Base-by-base conservation (phyloP, 73 alveolate species). In the Paramecium caudatum region DNA sequence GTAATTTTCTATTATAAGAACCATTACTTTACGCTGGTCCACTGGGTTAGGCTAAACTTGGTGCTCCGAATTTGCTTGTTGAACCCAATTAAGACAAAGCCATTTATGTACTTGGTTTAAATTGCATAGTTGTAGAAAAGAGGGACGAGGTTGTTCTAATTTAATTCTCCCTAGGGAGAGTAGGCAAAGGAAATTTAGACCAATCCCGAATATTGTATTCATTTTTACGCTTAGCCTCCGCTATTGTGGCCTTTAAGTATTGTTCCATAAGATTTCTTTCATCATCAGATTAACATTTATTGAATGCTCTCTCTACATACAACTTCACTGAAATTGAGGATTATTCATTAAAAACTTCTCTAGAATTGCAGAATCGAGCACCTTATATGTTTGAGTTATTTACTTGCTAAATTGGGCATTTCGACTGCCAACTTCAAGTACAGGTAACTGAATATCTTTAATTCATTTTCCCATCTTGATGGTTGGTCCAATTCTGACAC, bases 251-350 rank as follows among this genome's bases (percentile, higher is more conserved):
- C 17, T 85, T 68, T 39, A 93, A 80, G 30, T 50, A 27, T 49
- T 63, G 47, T 27, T 93, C 94, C 93, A 91, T 91, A 16, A 47
- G 55, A 25, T 91, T 91, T n/a, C 94, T 86, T 41, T 93, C 97
- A 10, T 62, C 87, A 13, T 81, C 70, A 47, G 82, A 91, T 47
- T 87, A 74, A 90, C 97, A 93, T 65, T 91, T 91, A 30, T 85
- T 83, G 84, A 93, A 91, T 19, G 97, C 95, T 19, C 97, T 41
- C 47, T 93, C 95, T 10, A 93, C 93, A 84, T 93, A 93, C 34
- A 32, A 15, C 15, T 65, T 65, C 13, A 65, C 83, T 32, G 19
- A 25, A 10, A 65, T 65, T 7, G 83, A 65, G 32, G 83, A 65
- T 36, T 65, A 65, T 27, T 65, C 83, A 65, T 33, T 65, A 36